Conservation (phyloP, 192 early-diverging fungal genomes). For the Linnemannia schmuckeri region DNA sequence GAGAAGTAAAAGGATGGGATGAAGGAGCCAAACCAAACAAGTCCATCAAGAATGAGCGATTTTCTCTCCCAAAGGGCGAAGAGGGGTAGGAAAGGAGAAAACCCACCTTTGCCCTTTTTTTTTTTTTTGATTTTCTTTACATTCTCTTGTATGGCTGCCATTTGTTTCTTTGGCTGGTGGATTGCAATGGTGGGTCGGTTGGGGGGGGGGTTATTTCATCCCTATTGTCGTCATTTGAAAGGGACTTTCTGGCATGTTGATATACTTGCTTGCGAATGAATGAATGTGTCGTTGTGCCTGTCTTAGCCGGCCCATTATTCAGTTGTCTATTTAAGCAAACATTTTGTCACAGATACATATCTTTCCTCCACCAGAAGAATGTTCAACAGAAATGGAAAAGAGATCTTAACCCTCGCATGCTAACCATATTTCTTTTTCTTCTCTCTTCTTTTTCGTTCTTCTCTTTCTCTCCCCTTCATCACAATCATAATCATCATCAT, state of each 20-base stretch:
- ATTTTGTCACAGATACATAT: not conserved
- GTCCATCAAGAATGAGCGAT: not conserved
- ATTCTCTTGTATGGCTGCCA: not conserved
- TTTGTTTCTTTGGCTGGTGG: no score
- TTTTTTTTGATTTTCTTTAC: not conserved
- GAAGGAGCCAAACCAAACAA: not conserved
- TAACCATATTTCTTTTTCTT: not conserved
- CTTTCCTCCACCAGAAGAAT: not conserved
- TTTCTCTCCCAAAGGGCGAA: not conserved
- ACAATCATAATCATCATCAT: not conserved
- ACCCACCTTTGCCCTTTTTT: not conserved
- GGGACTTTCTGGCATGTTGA: not conserved
- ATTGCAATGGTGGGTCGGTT: no score
- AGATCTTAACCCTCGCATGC: not conserved
- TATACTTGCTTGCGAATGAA: not conserved
- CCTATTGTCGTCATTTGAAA: not conserved
- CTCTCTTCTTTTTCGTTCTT: not conserved
- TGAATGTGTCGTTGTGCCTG: not conserved
- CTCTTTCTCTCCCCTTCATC: not conserved
- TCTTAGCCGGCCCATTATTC: not conserved
- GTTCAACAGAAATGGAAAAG: not conserved
- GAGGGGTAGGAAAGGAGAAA: not conserved
- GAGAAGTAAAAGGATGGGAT: not conserved
- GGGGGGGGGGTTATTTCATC: not conserved
- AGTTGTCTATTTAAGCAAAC: not conserved